Percentiles rank a stretch among this genome's conserved stretches.
These are phyloP conservation scores for Lathyrus tuberosus DNA, from an alignment of 306 rosid species.

Conservation along the genomic window DNA sequence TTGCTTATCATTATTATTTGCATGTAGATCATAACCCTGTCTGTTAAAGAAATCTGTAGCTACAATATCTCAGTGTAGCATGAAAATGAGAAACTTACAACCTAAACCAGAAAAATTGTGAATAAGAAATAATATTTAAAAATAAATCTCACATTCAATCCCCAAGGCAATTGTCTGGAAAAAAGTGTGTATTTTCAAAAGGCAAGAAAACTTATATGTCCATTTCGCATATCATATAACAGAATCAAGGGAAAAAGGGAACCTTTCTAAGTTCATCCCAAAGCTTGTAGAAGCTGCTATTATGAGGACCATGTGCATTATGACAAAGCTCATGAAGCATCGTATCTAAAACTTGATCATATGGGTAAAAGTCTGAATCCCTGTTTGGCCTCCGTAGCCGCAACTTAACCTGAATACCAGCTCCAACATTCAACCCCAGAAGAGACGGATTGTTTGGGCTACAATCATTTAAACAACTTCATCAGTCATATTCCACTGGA, in stretches of 20 bases:
- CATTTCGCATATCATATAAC: slow-evolving; percentile 15
- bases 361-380: slow-evolving; percentile 14
- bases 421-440: slow-evolving; percentile 63
- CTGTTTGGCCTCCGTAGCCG: slow-evolving; percentile 17
- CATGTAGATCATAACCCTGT: neutral
- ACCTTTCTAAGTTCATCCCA: slow-evolving; percentile 98
- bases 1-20: neutral
- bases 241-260: slow-evolving; percentile 12
- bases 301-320: slow-evolving; percentile 77
- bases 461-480: slow-evolving; percentile 40
- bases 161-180: slow-evolving; percentile 7
- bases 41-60: neutral
- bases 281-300: slow-evolving; percentile 85
- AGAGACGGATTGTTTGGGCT: slow-evolving; percentile 73
- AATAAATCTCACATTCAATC: slow-evolving; percentile 13
- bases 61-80: neutral
- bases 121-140: neutral
- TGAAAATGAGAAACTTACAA: slow-evolving; percentile 19
- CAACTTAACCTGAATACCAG: neutral
- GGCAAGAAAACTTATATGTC: slow-evolving; percentile 1
- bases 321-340: slow-evolving; percentile 99
- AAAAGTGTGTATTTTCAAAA: slow-evolving; percentile 13
- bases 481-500: slow-evolving; percentile 16
- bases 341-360: slow-evolving; percentile 80
- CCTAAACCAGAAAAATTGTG: slow-evolving; percentile 22